phyloP scores from a whole-genome alignment of 2,329 filamentous ascomycete species.

The Coniella lustricola region DNA sequence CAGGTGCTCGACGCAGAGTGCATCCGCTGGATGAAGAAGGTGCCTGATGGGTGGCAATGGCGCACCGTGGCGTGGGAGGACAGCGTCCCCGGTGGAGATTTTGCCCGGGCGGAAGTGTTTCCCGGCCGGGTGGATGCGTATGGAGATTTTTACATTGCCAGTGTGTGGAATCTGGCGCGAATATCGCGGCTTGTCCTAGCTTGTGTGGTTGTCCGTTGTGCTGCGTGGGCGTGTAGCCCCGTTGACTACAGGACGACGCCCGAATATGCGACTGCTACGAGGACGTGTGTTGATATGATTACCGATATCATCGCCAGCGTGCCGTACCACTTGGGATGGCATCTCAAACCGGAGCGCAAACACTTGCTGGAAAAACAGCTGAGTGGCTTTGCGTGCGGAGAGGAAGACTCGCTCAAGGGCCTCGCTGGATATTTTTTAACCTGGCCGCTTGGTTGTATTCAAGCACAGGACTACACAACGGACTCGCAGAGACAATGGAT shows the following conservation, averaged over 20 bases:
- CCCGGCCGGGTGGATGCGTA: conserved; percentile 56
- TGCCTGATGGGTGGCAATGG: conserved; percentile 45
- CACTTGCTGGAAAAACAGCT: conserved; percentile 34
- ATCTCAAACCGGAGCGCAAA: conserved; percentile 32
- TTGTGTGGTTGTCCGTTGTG: conserved; percentile 49
- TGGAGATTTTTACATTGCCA: conserved; percentile 51
- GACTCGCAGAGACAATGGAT: conserved; percentile 52
- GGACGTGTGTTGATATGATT: conserved; percentile 45
- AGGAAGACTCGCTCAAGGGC: conserved; percentile 44
- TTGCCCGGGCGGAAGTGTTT: conserved; percentile 47
- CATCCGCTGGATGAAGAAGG: conserved; percentile 40
- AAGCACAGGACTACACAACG: conserved; percentile 51
- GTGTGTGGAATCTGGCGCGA: conserved; percentile 49
- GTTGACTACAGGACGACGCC: conserved; percentile 57
- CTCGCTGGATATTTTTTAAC: conserved; percentile 53
- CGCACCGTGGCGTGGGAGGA: conserved; percentile 52
- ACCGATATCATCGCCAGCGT: conserved; percentile 54
- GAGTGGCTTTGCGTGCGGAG: conserved; percentile 41
- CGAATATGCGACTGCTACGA: conserved; percentile 50
- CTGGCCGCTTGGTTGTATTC: conserved; percentile 49
- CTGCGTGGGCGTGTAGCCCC: conserved; percentile 53
- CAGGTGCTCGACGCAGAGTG: conserved; percentile 47
- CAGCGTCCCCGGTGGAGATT: conserved; percentile 44
- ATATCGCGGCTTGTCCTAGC: conserved; percentile 48
- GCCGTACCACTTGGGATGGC: conserved; percentile 57